phyloP scores from a whole-genome alignment of 306 rosid genomes.

The Cucurbita ficifolia region DNA sequence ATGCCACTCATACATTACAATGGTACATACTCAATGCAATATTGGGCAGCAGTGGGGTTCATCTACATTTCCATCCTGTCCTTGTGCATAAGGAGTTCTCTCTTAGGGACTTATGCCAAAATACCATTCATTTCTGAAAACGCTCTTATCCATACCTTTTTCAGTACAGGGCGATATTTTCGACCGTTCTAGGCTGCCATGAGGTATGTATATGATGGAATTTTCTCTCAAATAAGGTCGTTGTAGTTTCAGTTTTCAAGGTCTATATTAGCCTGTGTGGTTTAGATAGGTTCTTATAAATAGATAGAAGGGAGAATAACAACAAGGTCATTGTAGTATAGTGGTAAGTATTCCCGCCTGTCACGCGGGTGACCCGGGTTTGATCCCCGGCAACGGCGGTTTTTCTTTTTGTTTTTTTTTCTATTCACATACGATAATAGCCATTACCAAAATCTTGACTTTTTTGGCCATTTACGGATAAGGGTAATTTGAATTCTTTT shows the following conservation, averaged over 20 bases:
- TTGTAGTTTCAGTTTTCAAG: too few relatives aligned
- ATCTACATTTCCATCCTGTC: slow-evolving; percentile 32
- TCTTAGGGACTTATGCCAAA: slow-evolving; percentile 51
- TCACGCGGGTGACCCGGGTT: too few relatives aligned
- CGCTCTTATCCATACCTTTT: slow-evolving; percentile 56
- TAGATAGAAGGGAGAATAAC: too few relatives aligned
- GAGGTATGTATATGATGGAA: background rate
- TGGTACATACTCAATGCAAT: slow-evolving; percentile 58
- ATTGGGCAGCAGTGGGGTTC: slow-evolving; percentile 64
- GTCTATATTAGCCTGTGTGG: too few relatives aligned
- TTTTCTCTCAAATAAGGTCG: too few relatives aligned
- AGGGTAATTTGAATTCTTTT: too few relatives aligned
- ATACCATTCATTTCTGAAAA: slow-evolving; percentile 53
- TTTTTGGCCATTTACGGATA: too few relatives aligned
- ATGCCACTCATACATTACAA: slow-evolving; percentile 63
- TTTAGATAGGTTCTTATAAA: too few relatives aligned
- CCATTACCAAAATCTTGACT: too few relatives aligned
- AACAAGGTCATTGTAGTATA: background rate
- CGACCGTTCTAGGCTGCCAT: slow-evolving; percentile 30
- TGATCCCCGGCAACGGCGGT: too few relatives aligned
- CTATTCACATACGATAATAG: too few relatives aligned
- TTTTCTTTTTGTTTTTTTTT: too few relatives aligned
- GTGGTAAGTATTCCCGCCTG: background rate
- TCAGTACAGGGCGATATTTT: slow-evolving; percentile 37
- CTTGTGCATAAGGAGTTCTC: slow-evolving; percentile 52